Conservation (phyloP, 148 eudicot genomes). For the Fagopyrum homotropicum region DNA sequence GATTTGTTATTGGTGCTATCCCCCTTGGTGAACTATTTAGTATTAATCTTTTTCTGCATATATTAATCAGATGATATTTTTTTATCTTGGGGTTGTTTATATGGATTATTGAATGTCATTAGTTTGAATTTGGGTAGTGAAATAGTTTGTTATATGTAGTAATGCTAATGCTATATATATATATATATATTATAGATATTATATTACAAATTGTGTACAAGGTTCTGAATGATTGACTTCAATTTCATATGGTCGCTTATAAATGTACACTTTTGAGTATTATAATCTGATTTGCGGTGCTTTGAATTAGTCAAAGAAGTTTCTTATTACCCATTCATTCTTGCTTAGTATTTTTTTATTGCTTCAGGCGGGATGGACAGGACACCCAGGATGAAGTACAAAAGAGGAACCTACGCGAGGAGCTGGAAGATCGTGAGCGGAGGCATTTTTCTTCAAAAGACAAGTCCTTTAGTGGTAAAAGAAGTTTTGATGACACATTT, state of each 20-base stretch:
- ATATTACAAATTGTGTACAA: too few species aligned
- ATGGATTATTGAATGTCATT: too few species aligned
- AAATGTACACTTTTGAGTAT: background rate
- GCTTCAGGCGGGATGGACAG: constrained; percentile 76
- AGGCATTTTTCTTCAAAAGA: constrained; percentile 35
- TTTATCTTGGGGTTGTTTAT: background rate
- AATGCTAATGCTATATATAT: too few species aligned
- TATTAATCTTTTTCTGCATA: background rate
- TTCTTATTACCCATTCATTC: background rate
- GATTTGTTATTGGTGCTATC: background rate
- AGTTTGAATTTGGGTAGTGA: too few species aligned
- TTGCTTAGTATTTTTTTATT: background rate
- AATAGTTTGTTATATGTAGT: too few species aligned
- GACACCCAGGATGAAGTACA: constrained; percentile 80
- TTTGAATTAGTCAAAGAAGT: too few species aligned
- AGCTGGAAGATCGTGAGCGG: constrained; percentile 81
- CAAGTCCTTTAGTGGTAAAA: constrained; percentile 32
- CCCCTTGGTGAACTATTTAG: background rate
- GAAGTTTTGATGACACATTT: background rate
- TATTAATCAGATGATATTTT: background rate
- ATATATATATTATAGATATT: too few species aligned
- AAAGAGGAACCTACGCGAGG: constrained; percentile 77
- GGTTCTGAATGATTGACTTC: too few species aligned
- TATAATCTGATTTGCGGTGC: too few species aligned
- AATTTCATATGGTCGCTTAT: background rate